Evolutionary conservation across 306 rosid genomes (phyloP), one percentile per base, ranked within the genome.

Genomic region (Chamaecrista fasciculata): DNA sequence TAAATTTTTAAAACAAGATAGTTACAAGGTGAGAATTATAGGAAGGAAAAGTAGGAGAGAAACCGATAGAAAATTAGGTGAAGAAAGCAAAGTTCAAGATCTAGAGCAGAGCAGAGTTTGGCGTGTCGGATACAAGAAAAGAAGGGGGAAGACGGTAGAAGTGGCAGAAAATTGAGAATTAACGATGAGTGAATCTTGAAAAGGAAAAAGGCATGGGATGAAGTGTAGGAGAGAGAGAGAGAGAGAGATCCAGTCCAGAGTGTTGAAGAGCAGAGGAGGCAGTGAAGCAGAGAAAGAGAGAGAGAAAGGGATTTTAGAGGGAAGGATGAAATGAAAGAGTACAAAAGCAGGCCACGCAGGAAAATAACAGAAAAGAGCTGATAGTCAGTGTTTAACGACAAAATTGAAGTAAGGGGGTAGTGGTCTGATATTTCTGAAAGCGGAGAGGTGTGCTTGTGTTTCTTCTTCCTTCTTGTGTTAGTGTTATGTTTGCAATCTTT

Each of bases 281-380:
- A n/a, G n/a, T n/a, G n/a, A n/a, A n/a, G n/a, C n/a, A n/a, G n/a
- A n/a, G n/a, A n/a, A 34, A 43, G 31, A 62, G 18, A 24, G 42
- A 51, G 49, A 73, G 74, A 15, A 33, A 29, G 34, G 23, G 34
- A 25, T 29, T 78, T 75, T 70, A 67, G 12, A 7, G 11, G 8
- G 5, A 80, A 77, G 80, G 81, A 83, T 80, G 78, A 78, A 82
- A 75, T 75, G 73, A 75, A 80, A 80, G 67, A 66, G 76, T 78
- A 84, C 84, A 76, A 83, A 73, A 73, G 48, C 57, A 3, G 62
- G 66, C 75, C 75, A 71, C 71, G 73, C 26, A 61, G 28, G 28
- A 46, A 70, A 81, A 72, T 70, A 72, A 68, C 71, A 61, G 49
- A 40, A 74, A 75, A 56, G 11, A 6, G 11, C 16, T 64, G n/a